Conservation (phyloP, 2,329 filamentous ascomycete species). For the Cadophora malorum region DNA sequence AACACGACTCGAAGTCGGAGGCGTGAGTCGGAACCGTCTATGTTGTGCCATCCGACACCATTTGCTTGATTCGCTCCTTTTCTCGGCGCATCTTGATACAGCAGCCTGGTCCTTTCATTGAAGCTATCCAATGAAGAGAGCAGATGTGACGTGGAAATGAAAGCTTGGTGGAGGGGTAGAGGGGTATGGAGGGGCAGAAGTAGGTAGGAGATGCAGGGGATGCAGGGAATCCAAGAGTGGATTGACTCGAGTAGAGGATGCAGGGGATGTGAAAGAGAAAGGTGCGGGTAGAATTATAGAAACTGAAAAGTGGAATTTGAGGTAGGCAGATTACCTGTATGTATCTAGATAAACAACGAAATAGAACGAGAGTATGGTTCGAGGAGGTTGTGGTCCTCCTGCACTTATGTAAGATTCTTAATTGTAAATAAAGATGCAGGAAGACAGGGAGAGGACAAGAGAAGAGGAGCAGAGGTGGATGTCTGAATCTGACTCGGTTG, state of each 20-base stretch:
- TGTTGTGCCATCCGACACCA: background rate
- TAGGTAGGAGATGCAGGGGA: background rate
- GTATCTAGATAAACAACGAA: too few species aligned
- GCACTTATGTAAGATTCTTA: too few species aligned
- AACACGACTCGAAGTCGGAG: background rate
- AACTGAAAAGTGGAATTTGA: too few species aligned
- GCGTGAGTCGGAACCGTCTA: background rate
- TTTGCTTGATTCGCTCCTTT: constrained; percentile 2
- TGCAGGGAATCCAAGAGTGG: constrained; percentile 1
- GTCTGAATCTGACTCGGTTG: too few species aligned
- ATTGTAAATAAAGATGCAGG: too few species aligned
- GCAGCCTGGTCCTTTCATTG: background rate
- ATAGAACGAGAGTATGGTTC: too few species aligned
- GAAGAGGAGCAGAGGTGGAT: too few species aligned
- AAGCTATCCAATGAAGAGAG: constrained; percentile 19
- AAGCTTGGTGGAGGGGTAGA: constrained; percentile 22
- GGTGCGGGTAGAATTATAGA: too few species aligned
- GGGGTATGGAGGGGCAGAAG: constrained; percentile 10
- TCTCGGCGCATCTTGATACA: background rate
- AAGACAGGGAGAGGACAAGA: too few species aligned
- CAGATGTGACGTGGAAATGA: constrained; percentile 1
- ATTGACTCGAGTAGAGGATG: background rate
- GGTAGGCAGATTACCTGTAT: too few species aligned
- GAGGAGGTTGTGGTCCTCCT: too few species aligned
- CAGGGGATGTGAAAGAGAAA: too few species aligned